Evolutionary conservation across 805 yeast species (phyloP).

Genomic region (Jamesozyma jinghongensis): DNA sequence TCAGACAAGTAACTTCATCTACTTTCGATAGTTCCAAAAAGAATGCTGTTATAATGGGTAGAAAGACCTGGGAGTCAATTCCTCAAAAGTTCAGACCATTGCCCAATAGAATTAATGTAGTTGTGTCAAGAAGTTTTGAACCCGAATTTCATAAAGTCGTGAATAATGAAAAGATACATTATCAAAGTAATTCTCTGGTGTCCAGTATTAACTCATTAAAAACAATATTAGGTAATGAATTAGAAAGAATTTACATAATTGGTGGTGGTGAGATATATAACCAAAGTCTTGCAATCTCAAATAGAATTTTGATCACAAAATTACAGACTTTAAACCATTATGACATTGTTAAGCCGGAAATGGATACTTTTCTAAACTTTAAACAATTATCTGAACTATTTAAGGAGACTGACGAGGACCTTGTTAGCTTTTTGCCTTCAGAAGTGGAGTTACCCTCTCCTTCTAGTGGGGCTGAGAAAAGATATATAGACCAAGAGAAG

Average conservation of each 20-base stretch:
- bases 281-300: constrained; percentile 39
- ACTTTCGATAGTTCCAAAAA: constrained; percentile 29
- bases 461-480: constrained; percentile 32
- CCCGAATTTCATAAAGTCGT: constrained; percentile 5
- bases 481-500: constrained; percentile 36
- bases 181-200: constrained; percentile 35
- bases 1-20: constrained; percentile 58
- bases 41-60: constrained; percentile 91
- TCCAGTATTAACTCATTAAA: constrained; percentile 34
- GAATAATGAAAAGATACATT: constrained; percentile 4
- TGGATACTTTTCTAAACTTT: constrained; percentile 64
- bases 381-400: constrained; percentile 11
- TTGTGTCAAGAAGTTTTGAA: constrained; percentile 47
- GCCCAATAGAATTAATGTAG: constrained; percentile 62
- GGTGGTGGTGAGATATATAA: constrained; percentile 90
- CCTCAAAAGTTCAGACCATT: constrained; percentile 80
- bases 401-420: constrained; percentile 21
- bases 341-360: constrained; percentile 31
- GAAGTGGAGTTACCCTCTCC: constrained; percentile 26
- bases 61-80: constrained; percentile 92
- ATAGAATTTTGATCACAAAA: constrained; percentile 62
- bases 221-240: constrained; percentile 4
- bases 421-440: constrained; percentile 31
- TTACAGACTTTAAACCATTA: constrained; percentile 32
- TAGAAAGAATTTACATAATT: constrained; percentile 66